Percentiles rank a stretch among this genome's conserved stretches.
Evolutionary conservation across 2,329 filamentous ascomycete genomes (phyloP).

Genomic region (Claviceps sorghi): DNA sequence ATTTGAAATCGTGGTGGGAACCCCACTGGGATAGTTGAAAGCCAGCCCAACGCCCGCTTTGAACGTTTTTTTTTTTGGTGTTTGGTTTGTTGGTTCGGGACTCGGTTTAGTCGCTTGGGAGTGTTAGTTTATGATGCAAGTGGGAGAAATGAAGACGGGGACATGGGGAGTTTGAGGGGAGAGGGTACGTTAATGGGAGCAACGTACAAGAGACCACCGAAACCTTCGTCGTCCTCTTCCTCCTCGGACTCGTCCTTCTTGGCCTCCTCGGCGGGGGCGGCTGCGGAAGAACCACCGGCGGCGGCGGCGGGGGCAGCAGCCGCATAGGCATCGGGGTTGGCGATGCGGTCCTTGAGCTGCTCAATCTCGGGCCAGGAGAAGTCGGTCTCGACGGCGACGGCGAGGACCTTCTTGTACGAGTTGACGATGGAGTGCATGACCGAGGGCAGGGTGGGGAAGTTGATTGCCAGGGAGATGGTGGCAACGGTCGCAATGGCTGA

Average conservation of each 20-base stretch:
- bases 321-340: constrained; percentile 96
- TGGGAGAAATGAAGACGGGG: too few relatives aligned
- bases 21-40: constrained; percentile 28
- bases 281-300: constrained; percentile 26
- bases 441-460: constrained; percentile 92
- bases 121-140: constrained; percentile 23
- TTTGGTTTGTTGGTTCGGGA: constrained; percentile 13
- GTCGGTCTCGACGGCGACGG: constrained; percentile 80
- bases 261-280: constrained; percentile 44
- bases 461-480: constrained; percentile 76
- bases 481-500: constrained; percentile 76
- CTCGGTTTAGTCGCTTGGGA: constrained; percentile 36
- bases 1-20: constrained; percentile 24
- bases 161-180: background rate
- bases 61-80: background rate
- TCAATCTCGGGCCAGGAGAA: constrained; percentile 92
- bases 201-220: constrained; percentile 65
- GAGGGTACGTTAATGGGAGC: background rate
- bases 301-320: constrained; percentile 56
- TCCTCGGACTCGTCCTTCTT: constrained; percentile 55
- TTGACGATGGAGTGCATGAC: constrained; percentile 96
- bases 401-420: constrained; percentile 90
- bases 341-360: constrained; percentile 97
- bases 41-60: constrained; percentile 21
- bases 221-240: constrained; percentile 54